A percentile compares a stretch with the other conserved stretches of the same genome.
Conservation (phyloP, 2,329 filamentous ascomycete species). For the Diaporthe velutina region DNA sequence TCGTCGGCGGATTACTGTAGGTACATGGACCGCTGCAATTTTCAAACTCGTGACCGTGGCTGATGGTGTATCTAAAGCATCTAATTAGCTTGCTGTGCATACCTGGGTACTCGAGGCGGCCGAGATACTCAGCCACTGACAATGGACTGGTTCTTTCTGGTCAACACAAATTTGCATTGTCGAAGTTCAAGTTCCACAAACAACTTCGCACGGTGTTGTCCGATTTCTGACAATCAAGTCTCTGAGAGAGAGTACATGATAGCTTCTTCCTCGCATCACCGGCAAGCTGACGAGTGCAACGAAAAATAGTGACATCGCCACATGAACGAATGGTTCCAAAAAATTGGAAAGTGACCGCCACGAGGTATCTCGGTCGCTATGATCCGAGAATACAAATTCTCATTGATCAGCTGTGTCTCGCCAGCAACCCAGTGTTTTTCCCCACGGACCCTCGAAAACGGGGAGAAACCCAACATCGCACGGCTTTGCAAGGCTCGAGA, state of each 20-base stretch:
- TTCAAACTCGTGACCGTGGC: background rate
- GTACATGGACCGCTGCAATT: no score
- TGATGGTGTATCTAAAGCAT: no score
- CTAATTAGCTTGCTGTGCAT: no score
- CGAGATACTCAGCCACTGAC: background rate
- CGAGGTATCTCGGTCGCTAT: slow-evolving; percentile 10
- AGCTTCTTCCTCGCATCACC: slow-evolving; percentile 18
- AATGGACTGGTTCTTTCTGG: background rate
- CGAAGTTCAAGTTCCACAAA: background rate
- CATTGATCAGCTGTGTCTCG: slow-evolving; percentile 26
- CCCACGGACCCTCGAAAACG: slow-evolving; percentile 10
- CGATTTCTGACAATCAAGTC: no score
- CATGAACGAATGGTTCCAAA: slow-evolving; percentile 12
- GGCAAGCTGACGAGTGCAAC: slow-evolving; percentile 19
- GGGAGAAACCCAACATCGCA: slow-evolving; percentile 33
- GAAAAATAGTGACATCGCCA: slow-evolving; percentile 16
- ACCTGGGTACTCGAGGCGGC: background rate
- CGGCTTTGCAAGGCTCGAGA: slow-evolving; percentile 30
- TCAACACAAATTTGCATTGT: background rate
- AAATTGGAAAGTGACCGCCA: slow-evolving; percentile 20
- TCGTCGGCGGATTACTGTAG: background rate
- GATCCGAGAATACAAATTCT: background rate
- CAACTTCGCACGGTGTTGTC: background rate
- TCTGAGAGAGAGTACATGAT: no score
- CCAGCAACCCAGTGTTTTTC: slow-evolving; percentile 26